Conservation (phyloP, 345 rosid species). For the Conringia planisiliqua region DNA sequence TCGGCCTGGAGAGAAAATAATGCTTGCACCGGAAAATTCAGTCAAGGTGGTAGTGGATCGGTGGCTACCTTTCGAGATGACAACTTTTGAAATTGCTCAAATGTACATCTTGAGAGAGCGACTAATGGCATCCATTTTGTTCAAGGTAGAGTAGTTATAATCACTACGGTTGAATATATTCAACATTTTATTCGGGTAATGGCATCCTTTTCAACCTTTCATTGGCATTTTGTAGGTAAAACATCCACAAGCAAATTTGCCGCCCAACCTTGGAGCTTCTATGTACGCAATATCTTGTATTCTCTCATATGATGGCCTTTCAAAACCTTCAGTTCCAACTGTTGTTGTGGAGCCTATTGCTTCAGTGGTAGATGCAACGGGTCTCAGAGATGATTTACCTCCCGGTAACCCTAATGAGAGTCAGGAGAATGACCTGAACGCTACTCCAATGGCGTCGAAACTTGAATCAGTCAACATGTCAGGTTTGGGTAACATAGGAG, state of each 20-base stretch:
- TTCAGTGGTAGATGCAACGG: slow-evolving; percentile 3
- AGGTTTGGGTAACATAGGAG: slow-evolving; percentile 6
- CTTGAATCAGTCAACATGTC: neutral
- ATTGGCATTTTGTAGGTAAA: slow-evolving; percentile 47
- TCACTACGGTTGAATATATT: neutral
- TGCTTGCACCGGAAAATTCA: slow-evolving; percentile 71
- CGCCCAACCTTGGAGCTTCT: slow-evolving; percentile 65
- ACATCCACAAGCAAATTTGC: slow-evolving; percentile 53
- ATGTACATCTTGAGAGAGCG: slow-evolving; percentile 85
- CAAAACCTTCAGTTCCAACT: slow-evolving; percentile 35
- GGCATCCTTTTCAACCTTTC: slow-evolving; percentile 2
- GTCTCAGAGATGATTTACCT: neutral
- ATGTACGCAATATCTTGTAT: slow-evolving; percentile 50
- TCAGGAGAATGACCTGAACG: neutral
- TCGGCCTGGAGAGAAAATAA: slow-evolving; percentile 39
- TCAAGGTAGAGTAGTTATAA: slow-evolving; percentile 48
- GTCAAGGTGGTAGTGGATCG: slow-evolving; percentile 66
- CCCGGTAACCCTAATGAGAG: too few species aligned
- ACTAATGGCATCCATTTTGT: slow-evolving; percentile 64
- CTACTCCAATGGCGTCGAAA: slow-evolving; percentile 7
- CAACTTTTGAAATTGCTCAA: slow-evolving; percentile 80
- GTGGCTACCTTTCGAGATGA: slow-evolving; percentile 67
- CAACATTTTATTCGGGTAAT: neutral
- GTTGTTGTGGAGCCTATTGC: slow-evolving; percentile 11
- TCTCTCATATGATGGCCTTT: slow-evolving; percentile 59